Base-by-base conservation (phyloP, 768 basidiomycete genomes). In the Roridomyces roridus region DNA sequence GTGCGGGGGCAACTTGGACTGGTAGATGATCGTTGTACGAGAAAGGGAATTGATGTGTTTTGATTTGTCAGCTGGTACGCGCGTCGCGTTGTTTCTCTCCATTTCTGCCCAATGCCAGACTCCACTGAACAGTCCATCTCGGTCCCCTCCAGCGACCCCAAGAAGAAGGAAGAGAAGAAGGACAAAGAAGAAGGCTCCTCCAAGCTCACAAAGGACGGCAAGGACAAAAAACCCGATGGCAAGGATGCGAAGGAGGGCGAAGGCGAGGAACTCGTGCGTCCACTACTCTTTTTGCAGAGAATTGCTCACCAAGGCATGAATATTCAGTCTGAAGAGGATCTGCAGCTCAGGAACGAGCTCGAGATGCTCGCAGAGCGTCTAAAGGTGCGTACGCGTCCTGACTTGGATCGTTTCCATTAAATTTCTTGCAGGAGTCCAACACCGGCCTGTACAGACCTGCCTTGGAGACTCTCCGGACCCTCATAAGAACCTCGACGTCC, bases 351-450 rank as follows among this genome's bases (percentile, higher is more conserved):
- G 75, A 88, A 85, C 55, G 96, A 99, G 74, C 81, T 99, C 20
- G 97, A 98, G 71, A 94, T 99, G 95, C 84, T 98, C 23, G 87
- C 96, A 25, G 95, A 98, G 70, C 86, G 97, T 40, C 71, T 99
- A 51, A 92, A 92, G 81, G 96, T 95, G 65, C 52, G 82, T 65
- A 14, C 15, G 20, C 48, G 56, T 47, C 40, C 51, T 43, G 24
- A 28, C 47, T 28, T 46, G 15, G n/a, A 41, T 20, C 60, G 58
- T 59, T 59, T 60, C 31, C 24, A 36, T 29, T 66, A 65, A 67
- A 58, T 40, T 55, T 53, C 50, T 62, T 58, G 25, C 65, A 98
- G 96, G 96, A 99, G 87, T 69, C 91, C 55, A 87, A 97, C 68
- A 89, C 86, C 1, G 80, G 84, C 28, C 81, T 98, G 28, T 94